Evolutionary conservation across 140 eudicot genomes (phyloP).

Genomic region (Bidens hawaiensis): DNA sequence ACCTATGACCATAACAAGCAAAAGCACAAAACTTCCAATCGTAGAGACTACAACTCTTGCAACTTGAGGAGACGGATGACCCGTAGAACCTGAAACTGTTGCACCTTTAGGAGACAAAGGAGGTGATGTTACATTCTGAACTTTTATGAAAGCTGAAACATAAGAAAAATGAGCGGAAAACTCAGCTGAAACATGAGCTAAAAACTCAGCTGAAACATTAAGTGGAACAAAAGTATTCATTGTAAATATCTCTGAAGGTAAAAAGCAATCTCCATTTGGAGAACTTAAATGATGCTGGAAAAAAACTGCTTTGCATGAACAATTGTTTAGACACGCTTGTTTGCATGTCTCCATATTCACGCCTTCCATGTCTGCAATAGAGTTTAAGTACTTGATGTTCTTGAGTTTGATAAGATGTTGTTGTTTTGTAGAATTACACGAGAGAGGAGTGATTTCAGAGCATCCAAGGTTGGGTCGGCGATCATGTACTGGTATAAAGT

Average conservation of each 20-base stretch:
- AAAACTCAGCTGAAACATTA: no score
- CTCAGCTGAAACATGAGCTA: no score
- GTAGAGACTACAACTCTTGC: constrained; percentile 3
- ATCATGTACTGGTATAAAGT: background rate
- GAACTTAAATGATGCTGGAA: background rate
- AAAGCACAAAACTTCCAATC: no score
- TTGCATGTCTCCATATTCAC: no score
- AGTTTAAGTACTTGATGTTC: background rate
- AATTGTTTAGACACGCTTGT: no score
- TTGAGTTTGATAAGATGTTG: constrained; percentile 2
- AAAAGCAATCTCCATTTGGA: constrained; percentile 16
- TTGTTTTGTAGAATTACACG: background rate
- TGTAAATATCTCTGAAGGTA: constrained; percentile 18
- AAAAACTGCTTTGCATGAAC: constrained; percentile 25
- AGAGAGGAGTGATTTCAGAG: no score
- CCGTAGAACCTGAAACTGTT: no score
- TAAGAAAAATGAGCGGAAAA: background rate
- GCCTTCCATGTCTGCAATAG: background rate
- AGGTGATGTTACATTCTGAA: background rate
- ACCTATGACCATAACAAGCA: no score
- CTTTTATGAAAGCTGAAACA: constrained; percentile 15
- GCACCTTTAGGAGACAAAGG: background rate
- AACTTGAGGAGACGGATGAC: background rate
- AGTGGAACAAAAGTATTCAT: background rate
- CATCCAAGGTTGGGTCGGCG: no score